phyloP scores from a whole-genome alignment of 1,139 yeast genomes.

The Kodamaea fungicola region DNA sequence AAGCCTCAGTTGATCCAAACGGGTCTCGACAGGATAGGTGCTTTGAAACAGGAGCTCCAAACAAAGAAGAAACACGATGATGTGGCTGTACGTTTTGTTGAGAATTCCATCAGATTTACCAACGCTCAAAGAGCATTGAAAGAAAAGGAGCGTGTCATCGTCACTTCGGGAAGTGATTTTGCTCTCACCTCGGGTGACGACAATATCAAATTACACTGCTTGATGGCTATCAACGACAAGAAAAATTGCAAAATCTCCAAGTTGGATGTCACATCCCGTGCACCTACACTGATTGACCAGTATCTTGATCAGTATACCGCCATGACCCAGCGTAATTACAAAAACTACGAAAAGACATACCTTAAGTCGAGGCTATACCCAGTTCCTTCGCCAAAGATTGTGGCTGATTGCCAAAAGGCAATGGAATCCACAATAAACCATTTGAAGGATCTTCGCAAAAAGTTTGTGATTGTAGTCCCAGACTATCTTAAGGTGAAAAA shows the following conservation, averaged over 20 bases:
- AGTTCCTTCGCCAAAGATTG: neutral
- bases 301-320: constrained; percentile 12
- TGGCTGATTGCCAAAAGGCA: neutral
- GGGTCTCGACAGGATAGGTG: neutral
- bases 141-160: constrained; percentile 13
- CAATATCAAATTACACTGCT: constrained; percentile 2
- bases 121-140: constrained; percentile 14
- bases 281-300: constrained; percentile 6
- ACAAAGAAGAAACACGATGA: neutral
- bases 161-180: constrained; percentile 8
- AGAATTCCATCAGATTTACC: constrained; percentile 17
- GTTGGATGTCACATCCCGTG: constrained; percentile 2
- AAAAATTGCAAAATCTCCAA: neutral
- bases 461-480: too few species aligned
- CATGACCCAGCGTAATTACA: constrained; percentile 12
- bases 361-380: constrained; percentile 10
- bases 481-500: too few species aligned
- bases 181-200: constrained; percentile 1
- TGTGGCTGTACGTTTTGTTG: constrained; percentile 13
- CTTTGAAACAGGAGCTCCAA: constrained; percentile 1
- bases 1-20: neutral
- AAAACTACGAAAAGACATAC: constrained; percentile 15
- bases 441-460: neutral
- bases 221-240: neutral
- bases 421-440: neutral